These are phyloP conservation scores for Gossypium sturtianum DNA, from an alignment of 345 rosid species.

Conservation along the genomic window DNA sequence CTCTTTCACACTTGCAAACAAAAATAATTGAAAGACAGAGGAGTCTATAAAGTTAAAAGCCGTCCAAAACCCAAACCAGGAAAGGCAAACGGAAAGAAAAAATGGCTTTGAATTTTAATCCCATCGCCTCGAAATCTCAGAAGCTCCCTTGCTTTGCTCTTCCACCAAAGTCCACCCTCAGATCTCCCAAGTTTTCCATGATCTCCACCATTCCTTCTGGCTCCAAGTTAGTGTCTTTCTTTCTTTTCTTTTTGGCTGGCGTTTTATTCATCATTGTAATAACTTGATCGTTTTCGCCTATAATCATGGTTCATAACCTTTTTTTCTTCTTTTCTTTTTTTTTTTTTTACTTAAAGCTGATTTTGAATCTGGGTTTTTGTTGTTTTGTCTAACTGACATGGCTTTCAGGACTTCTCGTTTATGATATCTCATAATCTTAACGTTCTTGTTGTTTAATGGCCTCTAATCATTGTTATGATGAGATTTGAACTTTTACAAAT, in stretches of 20 bases:
- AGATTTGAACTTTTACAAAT: not conserved
- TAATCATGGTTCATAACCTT: not conserved
- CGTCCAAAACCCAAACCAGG: not conserved
- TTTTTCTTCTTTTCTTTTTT: not conserved
- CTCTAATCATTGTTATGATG: not conserved
- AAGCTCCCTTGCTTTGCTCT: slow-evolving; percentile 47
- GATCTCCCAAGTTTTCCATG: slow-evolving; percentile 74
- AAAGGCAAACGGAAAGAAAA: not conserved
- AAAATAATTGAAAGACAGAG: too few relatives aligned
- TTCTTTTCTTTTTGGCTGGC: not conserved
- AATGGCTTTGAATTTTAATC: slow-evolving; percentile 7
- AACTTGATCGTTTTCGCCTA: not conserved
- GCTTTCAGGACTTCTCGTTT: not conserved
- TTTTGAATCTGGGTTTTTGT: slow-evolving; percentile 29
- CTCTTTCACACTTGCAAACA: too few relatives aligned
- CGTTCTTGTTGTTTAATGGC: not conserved
- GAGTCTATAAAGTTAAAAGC: not conserved
- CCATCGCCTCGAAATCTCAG: slow-evolving; percentile 44
- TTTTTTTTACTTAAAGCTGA: slow-evolving; percentile 2
- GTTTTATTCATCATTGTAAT: not conserved
- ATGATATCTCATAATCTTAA: not conserved
- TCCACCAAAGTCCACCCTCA: slow-evolving; percentile 48
- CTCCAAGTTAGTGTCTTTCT: slow-evolving; percentile 41
- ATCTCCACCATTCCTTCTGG: slow-evolving; percentile 65
- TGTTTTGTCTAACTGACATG: not conserved